These are phyloP conservation scores for Xanthoparmelia taractica DNA, from an alignment of 495 filamentous ascomycete species.

Conservation along the genomic window DNA sequence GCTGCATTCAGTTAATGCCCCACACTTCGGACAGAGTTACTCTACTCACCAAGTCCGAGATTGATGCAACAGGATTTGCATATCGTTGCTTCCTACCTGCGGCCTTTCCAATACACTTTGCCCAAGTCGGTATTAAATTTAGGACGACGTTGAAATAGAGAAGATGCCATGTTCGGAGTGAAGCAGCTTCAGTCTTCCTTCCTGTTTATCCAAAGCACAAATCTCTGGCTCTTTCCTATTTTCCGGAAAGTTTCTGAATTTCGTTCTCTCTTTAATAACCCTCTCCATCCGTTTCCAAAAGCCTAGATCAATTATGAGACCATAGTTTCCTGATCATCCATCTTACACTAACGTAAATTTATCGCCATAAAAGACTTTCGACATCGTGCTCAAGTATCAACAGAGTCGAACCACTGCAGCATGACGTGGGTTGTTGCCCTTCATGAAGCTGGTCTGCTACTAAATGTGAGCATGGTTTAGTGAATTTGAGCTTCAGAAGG, in stretches of 20 bases:
- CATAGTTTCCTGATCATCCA: not conserved
- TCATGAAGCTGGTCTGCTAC: not conserved
- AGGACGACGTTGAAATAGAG: not conserved
- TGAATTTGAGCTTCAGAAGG: not conserved
- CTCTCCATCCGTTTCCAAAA: not conserved
- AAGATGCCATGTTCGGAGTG: not conserved
- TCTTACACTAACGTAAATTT: too few relatives aligned
- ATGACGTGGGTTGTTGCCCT: not conserved
- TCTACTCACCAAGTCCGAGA: not conserved
- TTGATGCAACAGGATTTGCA: not conserved
- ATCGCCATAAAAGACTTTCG: not conserved
- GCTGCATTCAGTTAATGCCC: not conserved
- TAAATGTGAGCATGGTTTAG: not conserved
- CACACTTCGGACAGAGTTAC: too few relatives aligned
- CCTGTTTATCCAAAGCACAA: not conserved
- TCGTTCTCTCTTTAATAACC: not conserved
- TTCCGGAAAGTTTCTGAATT: not conserved
- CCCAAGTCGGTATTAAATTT: not conserved
- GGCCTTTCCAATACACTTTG: not conserved
- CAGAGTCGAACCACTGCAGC: not conserved
- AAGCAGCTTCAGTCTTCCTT: not conserved
- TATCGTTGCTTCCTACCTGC: not conserved
- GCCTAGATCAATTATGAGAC: not conserved
- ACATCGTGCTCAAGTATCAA: not conserved
- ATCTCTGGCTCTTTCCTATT: not conserved